Evolutionary conservation across 441 rosid genomes (phyloP).

Genomic region (Gossypium davidsonii): DNA sequence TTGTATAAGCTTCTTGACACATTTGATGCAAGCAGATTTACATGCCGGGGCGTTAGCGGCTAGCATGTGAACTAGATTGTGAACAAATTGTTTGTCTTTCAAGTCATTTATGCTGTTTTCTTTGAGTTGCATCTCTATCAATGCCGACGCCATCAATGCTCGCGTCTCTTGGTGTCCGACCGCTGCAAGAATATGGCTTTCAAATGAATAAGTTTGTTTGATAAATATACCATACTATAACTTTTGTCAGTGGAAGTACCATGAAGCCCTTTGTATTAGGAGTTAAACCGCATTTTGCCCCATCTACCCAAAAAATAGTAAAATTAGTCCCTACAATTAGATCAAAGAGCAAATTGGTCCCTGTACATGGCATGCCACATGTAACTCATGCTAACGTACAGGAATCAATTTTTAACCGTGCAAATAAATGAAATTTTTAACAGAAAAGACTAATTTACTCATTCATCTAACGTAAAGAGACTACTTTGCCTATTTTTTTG

Average conservation of each 20-base stretch:
- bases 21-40: conserved; percentile 36
- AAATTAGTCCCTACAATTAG: too few relatives aligned
- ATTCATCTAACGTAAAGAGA: too few relatives aligned
- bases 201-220: conserved; percentile 4
- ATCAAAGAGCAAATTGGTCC: too few relatives aligned
- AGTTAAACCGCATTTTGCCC: too few relatives aligned
- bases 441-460: too few relatives aligned
- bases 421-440: too few relatives aligned
- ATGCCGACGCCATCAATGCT: conserved; percentile 41
- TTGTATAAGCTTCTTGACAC: conserved; percentile 38
- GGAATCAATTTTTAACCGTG: too few relatives aligned
- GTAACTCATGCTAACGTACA: too few relatives aligned
- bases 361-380: too few relatives aligned
- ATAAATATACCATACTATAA: neutral
- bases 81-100: conserved; percentile 34
- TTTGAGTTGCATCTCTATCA: conserved; percentile 35
- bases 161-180: conserved; percentile 40
- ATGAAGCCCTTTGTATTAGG: accelerated
- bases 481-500: too few relatives aligned
- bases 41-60: conserved; percentile 34
- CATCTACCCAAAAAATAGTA: too few relatives aligned
- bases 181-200: conserved; percentile 16
- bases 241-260: too few relatives aligned
- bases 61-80: conserved; percentile 37
- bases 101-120: conserved; percentile 29